A percentile compares a stretch with the other conserved stretches of the same genome.
These are phyloP conservation scores for Tricholoma bakamatsutake DNA, from an alignment of 768 basidiomycete genomes.

Conservation along the genomic window DNA sequence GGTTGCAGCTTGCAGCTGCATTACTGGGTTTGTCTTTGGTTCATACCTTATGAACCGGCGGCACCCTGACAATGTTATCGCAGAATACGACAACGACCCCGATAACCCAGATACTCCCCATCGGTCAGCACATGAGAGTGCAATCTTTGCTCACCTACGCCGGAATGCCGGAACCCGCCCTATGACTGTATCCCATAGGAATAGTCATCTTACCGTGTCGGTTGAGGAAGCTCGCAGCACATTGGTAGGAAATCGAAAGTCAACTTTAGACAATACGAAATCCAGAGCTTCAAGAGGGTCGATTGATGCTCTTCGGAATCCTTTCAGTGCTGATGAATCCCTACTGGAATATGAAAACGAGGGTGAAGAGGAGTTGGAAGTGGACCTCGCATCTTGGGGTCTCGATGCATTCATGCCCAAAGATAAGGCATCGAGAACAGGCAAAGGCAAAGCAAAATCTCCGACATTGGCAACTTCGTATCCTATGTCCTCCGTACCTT, in stretches of 20 bases:
- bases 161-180: conserved; percentile 46
- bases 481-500: conserved; percentile 33
- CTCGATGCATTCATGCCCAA: conserved; percentile 72
- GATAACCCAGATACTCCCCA: conserved; percentile 55
- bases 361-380: conserved; percentile 53
- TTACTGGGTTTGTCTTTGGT: conserved; percentile 55
- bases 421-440: conserved; percentile 46
- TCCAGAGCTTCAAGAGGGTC: conserved; percentile 55
- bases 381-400: conserved; percentile 82
- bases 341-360: conserved; percentile 49
- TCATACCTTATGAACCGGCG: background rate
- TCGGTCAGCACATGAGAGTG: conserved; percentile 74
- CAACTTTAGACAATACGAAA: conserved; percentile 40
- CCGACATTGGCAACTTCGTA: conserved; percentile 33
- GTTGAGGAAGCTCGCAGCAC: conserved; percentile 53
- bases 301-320: conserved; percentile 62
- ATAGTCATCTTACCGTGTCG: conserved; percentile 64
- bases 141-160: conserved; percentile 78
- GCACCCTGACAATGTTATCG: conserved; percentile 1
- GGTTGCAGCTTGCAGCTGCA: conserved; percentile 82
- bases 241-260: conserved; percentile 46
- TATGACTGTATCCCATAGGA: conserved; percentile 38
- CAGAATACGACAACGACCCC: conserved; percentile 89
- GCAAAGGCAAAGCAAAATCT: conserved; percentile 36
- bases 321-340: conserved; percentile 63